Evolutionary conservation across 495 filamentous ascomycete genomes (phyloP), one percentile per base, ranked within the genome.

Genomic region (Penicillium samsonianum): DNA sequence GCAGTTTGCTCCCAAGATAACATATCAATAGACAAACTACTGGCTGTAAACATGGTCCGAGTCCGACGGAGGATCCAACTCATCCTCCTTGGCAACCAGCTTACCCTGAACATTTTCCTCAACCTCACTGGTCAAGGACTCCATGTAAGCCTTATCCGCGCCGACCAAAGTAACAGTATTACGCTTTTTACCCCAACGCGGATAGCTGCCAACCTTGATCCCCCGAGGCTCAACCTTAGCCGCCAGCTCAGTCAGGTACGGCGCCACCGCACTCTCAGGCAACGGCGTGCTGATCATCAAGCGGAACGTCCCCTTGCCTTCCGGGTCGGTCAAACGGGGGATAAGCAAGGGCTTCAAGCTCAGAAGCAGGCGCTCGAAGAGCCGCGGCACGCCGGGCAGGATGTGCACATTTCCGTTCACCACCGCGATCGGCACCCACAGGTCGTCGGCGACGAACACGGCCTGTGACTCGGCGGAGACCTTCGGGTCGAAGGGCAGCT

Each of bases 201-300:
- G 94, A 74, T 98, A 98, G 67, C 90, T 95, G 8, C 94, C 94
- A n/a, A 98, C 90, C 75, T 97, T 97, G 51, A 98, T 81, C 0
- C 90, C 90, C 60, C 81, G 81, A 0, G 82, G 72, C 68, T 84
- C 84, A 8, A 90, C 90, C 69, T 80, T 83, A 14, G 68, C 79
- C 12, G 92, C 90, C 54, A 98, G 73, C 60, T 88, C 82, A 4
- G 90, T 91, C 70, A 98, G 73, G 64, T 89, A 97, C 37, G 75
- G 80, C 9, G 94, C 93, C 8, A 98, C 84, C 3, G 79, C 80
- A 71, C 91, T 96, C 77, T 98, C 94, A 0, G 86, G 76, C 71
- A 96, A 60, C 31, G 93, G 91, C 51, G 94, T 98, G 50, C 87
- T 91, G 69, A 98, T 84, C 56, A 94, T 65, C 20, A 96, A 82